A percentile compares a stretch with the other conserved stretches of the same genome.
Conservation (phyloP, 2,329 filamentous ascomycete species). For the Cadophora gregata region DNA sequence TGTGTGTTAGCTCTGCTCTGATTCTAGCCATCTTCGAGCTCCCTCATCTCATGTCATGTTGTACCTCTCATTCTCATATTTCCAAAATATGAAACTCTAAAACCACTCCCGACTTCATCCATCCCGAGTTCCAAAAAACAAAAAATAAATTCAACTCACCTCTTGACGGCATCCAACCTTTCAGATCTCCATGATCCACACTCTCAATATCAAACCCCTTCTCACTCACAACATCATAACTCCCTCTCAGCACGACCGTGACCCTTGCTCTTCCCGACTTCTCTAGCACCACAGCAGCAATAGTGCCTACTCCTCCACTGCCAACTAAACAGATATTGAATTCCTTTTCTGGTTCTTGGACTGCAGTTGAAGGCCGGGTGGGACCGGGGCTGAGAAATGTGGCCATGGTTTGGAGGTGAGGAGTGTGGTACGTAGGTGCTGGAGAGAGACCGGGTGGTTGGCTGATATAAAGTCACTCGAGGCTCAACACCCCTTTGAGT, state of each 20-base stretch:
- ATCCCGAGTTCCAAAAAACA: neutral
- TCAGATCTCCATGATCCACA: conserved; percentile 35
- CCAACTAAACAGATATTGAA: conserved; percentile 36
- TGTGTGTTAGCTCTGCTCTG: neutral
- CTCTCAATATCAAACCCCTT: conserved; percentile 37
- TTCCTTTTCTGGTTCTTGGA: conserved; percentile 22
- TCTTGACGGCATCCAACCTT: conserved; percentile 33
- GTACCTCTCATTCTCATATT: neutral
- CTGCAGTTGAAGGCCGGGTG: conserved; percentile 12
- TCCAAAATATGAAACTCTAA: neutral
- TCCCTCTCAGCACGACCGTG: conserved; percentile 34
- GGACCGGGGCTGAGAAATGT: conserved; percentile 18
- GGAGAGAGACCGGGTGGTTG: neutral
- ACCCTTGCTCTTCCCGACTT: conserved; percentile 32
- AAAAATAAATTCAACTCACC: conserved; percentile 21
- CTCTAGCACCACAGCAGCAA: conserved; percentile 34
- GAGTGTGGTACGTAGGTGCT: neutral
- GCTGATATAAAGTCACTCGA: neutral
- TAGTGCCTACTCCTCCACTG: conserved; percentile 36
- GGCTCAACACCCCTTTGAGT: too few species aligned
- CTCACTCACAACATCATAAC: conserved; percentile 33
- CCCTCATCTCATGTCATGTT: neutral
- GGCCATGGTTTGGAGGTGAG: conserved; percentile 3
- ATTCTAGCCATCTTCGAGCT: neutral
- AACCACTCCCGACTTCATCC: neutral